Evolutionary conservation across 352 stramenopile genomes (phyloP).

Genomic region (Pythium phragmiticola): DNA sequence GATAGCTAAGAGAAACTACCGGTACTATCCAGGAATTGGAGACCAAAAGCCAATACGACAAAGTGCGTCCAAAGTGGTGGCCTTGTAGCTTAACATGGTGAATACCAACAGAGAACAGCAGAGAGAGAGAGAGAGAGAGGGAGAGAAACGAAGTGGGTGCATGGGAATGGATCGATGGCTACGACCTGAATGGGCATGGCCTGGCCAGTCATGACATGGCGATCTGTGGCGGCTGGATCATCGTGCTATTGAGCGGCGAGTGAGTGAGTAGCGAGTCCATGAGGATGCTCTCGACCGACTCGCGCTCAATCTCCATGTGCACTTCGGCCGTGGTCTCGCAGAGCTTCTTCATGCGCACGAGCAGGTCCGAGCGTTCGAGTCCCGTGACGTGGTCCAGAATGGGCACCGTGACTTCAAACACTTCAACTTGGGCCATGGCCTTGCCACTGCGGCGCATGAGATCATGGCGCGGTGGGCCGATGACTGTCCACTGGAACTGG

Average conservation of each 20-base stretch:
- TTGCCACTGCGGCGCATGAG: slow-evolving; percentile 11
- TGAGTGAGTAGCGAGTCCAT: slow-evolving; percentile 16
- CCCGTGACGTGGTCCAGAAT: slow-evolving; percentile 21
- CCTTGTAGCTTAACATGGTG: too few relatives aligned
- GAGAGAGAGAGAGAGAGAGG: too few relatives aligned
- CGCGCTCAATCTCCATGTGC: slow-evolving; percentile 17
- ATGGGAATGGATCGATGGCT: not conserved
- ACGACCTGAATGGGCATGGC: not conserved
- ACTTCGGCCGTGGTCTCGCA: slow-evolving; percentile 12
- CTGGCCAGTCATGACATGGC: too few relatives aligned
- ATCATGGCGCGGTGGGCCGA: slow-evolving; percentile 13
- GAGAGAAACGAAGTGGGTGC: not conserved
- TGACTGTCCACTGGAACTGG: slow-evolving; percentile 25
- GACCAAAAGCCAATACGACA: too few relatives aligned
- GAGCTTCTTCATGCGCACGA: slow-evolving; percentile 2
- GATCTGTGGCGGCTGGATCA: slow-evolving; percentile 6
- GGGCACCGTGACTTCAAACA: slow-evolving; percentile 20
- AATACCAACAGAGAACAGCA: too few relatives aligned
- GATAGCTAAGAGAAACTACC: too few relatives aligned
- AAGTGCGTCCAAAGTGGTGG: too few relatives aligned
- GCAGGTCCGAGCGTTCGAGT: slow-evolving; percentile 1
- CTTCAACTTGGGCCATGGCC: slow-evolving; percentile 17
- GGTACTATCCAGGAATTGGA: too few relatives aligned
- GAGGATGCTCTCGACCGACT: slow-evolving; percentile 23
- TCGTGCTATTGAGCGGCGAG: not conserved